A percentile compares a stretch with the other conserved stretches of the same genome.
These are phyloP conservation scores for Phytopythium oedochilum DNA, from an alignment of 352 stramenopile genomes.

Conservation along the genomic window DNA sequence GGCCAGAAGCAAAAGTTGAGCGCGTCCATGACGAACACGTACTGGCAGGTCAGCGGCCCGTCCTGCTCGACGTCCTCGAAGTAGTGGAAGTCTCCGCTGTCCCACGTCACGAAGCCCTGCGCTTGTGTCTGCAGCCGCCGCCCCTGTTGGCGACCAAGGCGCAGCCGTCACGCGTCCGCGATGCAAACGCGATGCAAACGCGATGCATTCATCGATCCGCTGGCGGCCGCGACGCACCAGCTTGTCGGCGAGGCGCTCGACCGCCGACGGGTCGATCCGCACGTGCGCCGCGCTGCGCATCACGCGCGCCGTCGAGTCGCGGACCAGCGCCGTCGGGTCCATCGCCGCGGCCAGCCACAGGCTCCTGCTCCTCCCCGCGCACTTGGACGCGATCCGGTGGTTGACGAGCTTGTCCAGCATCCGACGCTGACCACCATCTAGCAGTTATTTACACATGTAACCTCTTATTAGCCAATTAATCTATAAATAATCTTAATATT, in stretches of 20 bases:
- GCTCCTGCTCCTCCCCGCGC: background rate
- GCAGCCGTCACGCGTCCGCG: background rate
- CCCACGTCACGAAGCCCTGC: conserved; percentile 58
- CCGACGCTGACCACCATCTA: too few species aligned
- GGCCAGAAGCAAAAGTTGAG: conserved; percentile 93
- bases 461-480: too few species aligned
- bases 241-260: conserved; percentile 30
- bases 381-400: background rate
- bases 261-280: conserved; percentile 24
- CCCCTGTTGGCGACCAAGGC: conserved; percentile 15
- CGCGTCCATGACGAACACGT: conserved; percentile 85
- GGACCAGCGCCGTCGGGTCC: conserved; percentile 48
- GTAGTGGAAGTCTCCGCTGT: conserved; percentile 83
- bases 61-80: conserved; percentile 59
- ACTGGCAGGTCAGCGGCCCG: conserved; percentile 77
- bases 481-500: too few species aligned
- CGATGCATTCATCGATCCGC: too few species aligned
- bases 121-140: conserved; percentile 26
- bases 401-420: background rate
- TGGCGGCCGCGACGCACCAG: conserved; percentile 20
- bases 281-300: conserved; percentile 30
- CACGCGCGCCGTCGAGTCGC: conserved; percentile 48
- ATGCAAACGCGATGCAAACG: too few species aligned
- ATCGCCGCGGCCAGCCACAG: conserved; percentile 12
- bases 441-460: too few species aligned